Evolutionary conservation across 768 basidiomycete species (phyloP).

Genomic region (Holtermanniella nyarrowii): DNA sequence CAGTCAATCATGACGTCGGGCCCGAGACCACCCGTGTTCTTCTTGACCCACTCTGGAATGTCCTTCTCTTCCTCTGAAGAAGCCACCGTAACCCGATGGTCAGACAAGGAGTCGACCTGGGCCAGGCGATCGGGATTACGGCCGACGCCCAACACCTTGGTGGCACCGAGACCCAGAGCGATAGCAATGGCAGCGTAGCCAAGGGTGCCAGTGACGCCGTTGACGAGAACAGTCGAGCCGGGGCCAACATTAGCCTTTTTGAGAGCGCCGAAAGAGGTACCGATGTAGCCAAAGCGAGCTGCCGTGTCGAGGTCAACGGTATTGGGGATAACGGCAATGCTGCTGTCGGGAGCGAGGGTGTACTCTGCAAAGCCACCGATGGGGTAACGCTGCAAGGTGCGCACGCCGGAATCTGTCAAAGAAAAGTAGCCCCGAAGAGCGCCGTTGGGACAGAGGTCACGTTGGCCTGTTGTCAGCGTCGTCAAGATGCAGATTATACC

Average conservation of each 20-base stretch:
- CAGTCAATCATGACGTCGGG: constrained; percentile 8
- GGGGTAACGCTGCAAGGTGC: constrained; percentile 5
- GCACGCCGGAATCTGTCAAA: not conserved
- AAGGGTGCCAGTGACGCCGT: constrained; percentile 14
- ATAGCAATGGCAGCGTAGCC: constrained; percentile 10
- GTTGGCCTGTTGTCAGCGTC: too few relatives aligned
- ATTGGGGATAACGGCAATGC: constrained; percentile 4
- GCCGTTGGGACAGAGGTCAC: not conserved
- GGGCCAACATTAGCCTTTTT: constrained; percentile 4
- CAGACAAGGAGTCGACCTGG: not conserved
- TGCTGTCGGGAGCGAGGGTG: constrained; percentile 7
- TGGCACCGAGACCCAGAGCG: constrained; percentile 8
- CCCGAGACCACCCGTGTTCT: constrained; percentile 7
- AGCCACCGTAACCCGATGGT: not conserved
- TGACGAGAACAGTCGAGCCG: constrained; percentile 9
- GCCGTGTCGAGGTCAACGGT: constrained; percentile 2
- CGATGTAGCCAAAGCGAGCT: constrained; percentile 12
- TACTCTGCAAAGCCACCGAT: constrained; percentile 12
- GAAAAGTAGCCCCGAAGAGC: constrained; percentile 11
- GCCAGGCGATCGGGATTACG: constrained; percentile 6
- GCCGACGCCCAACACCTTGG: constrained; percentile 12
- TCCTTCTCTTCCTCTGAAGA: constrained; percentile 13
- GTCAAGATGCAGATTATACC: not conserved
- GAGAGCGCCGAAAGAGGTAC: constrained; percentile 11
- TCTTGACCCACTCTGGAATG: constrained; percentile 5